A percentile compares a stretch with the other conserved stretches of the same genome.
phyloP scores from a whole-genome alignment of 352 stramenopile genomes.

The Saprolegnia parasitica region DNA sequence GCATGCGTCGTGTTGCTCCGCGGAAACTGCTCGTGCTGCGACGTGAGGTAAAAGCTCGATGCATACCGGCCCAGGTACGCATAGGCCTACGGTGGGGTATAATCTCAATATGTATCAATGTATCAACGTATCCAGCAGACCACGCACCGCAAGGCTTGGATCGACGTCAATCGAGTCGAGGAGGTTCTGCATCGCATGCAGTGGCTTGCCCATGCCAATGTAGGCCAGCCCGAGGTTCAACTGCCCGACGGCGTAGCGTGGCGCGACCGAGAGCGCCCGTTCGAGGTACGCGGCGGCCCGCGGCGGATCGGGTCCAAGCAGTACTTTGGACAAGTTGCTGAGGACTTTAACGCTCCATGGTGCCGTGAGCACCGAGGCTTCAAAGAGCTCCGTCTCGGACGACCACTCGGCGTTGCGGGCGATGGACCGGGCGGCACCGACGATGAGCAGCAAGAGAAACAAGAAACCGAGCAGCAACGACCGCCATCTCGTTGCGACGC shows the following conservation, averaged over 20 bases:
- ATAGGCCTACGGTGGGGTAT: conserved; percentile 27
- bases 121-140: background rate
- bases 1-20: conserved; percentile 31
- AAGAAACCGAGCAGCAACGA: background rate
- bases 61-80: conserved; percentile 42
- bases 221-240: conserved; percentile 54
- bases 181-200: conserved; percentile 51
- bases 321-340: conserved; percentile 60
- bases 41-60: conserved; percentile 36
- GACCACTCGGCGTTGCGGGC: conserved; percentile 63
- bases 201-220: conserved; percentile 23
- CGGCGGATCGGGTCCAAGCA: conserved; percentile 43
- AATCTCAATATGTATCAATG: background rate
- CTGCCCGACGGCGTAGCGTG: conserved; percentile 49
- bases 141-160: conserved; percentile 28
- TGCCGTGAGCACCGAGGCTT: conserved; percentile 43
- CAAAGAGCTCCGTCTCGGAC: conserved; percentile 54
- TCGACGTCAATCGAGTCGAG: conserved; percentile 40
- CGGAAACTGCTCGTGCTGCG: conserved; percentile 20
- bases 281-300: conserved; percentile 41
- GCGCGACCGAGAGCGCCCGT: conserved; percentile 38
- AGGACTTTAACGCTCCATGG: conserved; percentile 77
- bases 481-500: conserved; percentile 24
- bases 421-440: background rate
- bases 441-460: background rate